Evolutionary conservation across 768 basidiomycete species (phyloP), one percentile per base, ranked within the genome.

Genomic region (Gloeostereum incarnatum): DNA sequence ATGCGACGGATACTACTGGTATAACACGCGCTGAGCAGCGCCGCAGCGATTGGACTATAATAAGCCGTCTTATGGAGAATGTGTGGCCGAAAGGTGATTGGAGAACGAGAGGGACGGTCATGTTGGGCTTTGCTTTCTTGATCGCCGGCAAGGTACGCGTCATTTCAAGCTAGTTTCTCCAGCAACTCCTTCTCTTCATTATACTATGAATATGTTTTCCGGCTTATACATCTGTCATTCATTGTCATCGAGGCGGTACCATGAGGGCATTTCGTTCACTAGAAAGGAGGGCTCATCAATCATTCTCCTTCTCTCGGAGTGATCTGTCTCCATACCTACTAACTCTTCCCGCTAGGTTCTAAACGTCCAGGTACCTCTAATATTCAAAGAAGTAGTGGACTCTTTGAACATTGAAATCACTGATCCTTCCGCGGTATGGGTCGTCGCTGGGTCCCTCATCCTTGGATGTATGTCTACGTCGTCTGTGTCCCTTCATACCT

Each of bases 341-440:
- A 10, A 10, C 17, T 13, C 16, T 20, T 31, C 35, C n/a, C n/a
- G n/a, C n/a, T n/a, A 92, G 91, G 61, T 96, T 31, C 62, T 97
- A 40, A 99, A 97, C 55, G 96, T 99, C 1, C 94, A 98, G 69
- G 93, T 99, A n/a, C 96, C 96, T 1, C 75, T 89, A 47, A 64
- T 98, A 44, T 99, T 99, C 74, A 98, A 97, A 60, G 59, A 70
- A 19, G 75, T 99, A 30, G 79, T 99, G 37, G 94, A 99, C 55
- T 59, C 86, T 1, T 66, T 99, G 45, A 96, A 97, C 50, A 66
- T 98, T 22, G 78, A 85, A 19, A 67, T 96, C 23, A 74, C 81
- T 9, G 60, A 78, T 9, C 55, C 68, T 5, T 74, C 81, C 4
- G 91, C 93, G 0, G 90, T 88, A 3, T 94, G 91, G 87, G 69